These are phyloP conservation scores for Telopea speciosissima DNA, from an alignment of 177 flowering plant genomes.

Conservation along the genomic window DNA sequence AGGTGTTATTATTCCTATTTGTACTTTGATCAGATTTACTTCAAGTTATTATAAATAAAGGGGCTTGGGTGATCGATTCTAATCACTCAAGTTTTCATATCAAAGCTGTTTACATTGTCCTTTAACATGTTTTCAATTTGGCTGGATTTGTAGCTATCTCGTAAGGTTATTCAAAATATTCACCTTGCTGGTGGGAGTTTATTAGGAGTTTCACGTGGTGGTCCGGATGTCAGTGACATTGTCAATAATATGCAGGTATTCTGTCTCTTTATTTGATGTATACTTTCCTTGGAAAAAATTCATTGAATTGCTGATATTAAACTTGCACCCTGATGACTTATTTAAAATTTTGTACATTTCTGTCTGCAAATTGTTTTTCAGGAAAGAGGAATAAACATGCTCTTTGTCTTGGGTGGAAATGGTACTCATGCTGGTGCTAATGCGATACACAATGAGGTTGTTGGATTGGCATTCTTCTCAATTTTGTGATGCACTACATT, in stretches of 20 bases:
- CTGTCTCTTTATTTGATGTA: conserved; percentile 2
- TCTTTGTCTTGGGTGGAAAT: conserved; percentile 91
- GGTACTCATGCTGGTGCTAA: conserved; percentile 97
- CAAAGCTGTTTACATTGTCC: no score
- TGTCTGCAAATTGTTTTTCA: conserved; percentile 26
- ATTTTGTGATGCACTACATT: background rate
- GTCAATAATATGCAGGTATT: conserved; percentile 83
- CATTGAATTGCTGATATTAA: background rate
- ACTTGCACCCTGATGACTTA: background rate
- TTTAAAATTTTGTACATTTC: conserved; percentile 10
- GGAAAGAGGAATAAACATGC: conserved; percentile 90
- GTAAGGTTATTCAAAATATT: conserved; percentile 84
- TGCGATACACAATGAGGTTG: conserved; percentile 81
- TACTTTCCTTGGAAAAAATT: background rate
- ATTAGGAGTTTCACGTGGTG: conserved; percentile 93
- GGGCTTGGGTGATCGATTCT: no score
- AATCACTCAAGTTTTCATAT: no score
- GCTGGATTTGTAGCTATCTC: conserved; percentile 42
- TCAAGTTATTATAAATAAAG: no score
- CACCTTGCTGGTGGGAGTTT: conserved; percentile 93
- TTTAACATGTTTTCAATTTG: background rate
- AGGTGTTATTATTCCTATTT: no score
- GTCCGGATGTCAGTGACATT: conserved; percentile 55
- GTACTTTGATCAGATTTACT: no score
- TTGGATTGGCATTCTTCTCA: conserved; percentile 5